Base-by-base conservation (phyloP, 2,329 filamentous ascomycete species). In the Ascochyta koolunga region DNA sequence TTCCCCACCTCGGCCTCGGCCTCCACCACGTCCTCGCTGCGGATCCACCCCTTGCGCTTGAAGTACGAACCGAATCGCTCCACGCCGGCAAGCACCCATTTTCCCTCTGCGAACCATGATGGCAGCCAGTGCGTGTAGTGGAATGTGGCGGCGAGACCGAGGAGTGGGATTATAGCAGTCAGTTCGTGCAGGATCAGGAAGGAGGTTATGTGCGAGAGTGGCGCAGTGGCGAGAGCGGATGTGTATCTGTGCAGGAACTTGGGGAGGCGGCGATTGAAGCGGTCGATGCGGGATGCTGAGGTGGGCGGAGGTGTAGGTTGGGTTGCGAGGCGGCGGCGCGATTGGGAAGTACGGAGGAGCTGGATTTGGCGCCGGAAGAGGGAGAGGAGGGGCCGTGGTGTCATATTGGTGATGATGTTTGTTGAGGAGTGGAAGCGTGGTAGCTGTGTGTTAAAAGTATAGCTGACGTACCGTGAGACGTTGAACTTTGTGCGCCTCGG, bases 181-280 rank as follows among this genome's bases (percentile, higher is more conserved):
- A 97, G 72, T 75, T 99, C 95, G 78, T 99, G 95, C 0, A 99
- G 82, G 33, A 97, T 79, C 10, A 98, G 80, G 73, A 99, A 99
- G 0, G 93, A 88, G 1, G 89, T 85, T 36, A 96, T 81, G 76
- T 97, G 91, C 1, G 90, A 90, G 38, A 92, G 75, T 0, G 95
- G 95, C 0, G 92, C 92, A 50, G 83, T 81, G 52, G 87, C 85
- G 3, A 99, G 84, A 0, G 86, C 85, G 1, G 79, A 76, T 0
- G 90, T 87, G 77, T 92, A 90, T 46, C 79, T 82, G 52, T 85
- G 89, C 11, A 96, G 81, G 56, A 86, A 87, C 4, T 70, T 77
- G 2, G 91, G 91, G 33, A 80, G 73, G 40, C 77, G 75, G 8
- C 69, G 63, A 40, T 74, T 74, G 61, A 74, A 65, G 59, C 70